phyloP scores from a whole-genome alignment of 2,329 filamentous ascomycete species.

The Verticillium isaacii region DNA sequence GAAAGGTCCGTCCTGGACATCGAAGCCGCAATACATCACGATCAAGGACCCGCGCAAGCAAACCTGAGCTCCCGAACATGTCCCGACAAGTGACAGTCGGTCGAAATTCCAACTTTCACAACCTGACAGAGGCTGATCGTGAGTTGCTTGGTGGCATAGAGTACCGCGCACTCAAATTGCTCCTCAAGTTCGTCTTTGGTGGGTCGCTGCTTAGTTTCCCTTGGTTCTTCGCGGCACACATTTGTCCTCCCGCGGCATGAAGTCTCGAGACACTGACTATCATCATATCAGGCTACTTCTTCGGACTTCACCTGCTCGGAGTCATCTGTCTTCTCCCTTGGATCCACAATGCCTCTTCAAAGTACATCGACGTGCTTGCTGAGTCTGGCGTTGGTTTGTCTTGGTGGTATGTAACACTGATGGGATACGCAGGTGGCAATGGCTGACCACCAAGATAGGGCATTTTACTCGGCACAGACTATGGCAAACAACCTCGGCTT shows the following conservation, averaged over 20 bases:
- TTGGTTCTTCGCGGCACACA: too few species aligned
- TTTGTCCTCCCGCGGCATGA: too few species aligned
- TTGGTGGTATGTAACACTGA: conserved; percentile 42
- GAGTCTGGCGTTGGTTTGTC: conserved; percentile 32
- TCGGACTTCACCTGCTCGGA: conserved; percentile 40
- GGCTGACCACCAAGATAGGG: conserved; percentile 24
- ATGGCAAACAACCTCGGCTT: conserved; percentile 50
- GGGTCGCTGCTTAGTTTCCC: conserved; percentile 3
- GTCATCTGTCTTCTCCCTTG: conserved; percentile 42
- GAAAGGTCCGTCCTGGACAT: background rate
- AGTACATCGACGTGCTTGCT: conserved; percentile 33
- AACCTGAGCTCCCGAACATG: conserved; percentile 26
- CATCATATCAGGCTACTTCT: conserved; percentile 32
- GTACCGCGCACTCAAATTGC: conserved; percentile 42
- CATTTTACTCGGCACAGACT: conserved; percentile 44
- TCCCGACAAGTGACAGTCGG: conserved; percentile 38
- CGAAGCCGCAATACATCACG: background rate
- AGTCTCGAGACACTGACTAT: background rate
- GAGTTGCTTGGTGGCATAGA: conserved; percentile 47
- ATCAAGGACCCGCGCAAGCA: background rate
- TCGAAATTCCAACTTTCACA: conserved; percentile 39
- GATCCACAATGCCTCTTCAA: conserved; percentile 34
- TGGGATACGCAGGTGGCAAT: background rate
- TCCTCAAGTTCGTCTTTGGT: conserved; percentile 41
- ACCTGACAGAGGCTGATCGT: conserved; percentile 32